These are phyloP conservation scores for Tuber umbilicatum DNA, from an alignment of 495 filamentous ascomycete genomes.

Conservation along the genomic window DNA sequence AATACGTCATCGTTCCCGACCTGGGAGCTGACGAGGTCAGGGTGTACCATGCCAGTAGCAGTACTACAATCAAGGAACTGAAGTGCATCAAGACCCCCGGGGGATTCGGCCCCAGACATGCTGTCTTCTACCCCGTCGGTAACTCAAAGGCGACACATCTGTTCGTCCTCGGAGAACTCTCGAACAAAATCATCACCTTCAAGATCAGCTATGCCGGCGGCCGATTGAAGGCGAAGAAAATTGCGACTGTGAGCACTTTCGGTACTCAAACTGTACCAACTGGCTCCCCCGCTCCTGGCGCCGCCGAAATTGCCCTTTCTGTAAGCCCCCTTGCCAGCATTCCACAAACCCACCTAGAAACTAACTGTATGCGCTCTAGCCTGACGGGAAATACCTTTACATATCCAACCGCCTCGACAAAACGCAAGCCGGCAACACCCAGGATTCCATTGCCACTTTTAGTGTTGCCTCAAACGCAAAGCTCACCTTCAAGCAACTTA, in stretches of 20 bases:
- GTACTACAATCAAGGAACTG: constrained; percentile 41
- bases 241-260: constrained; percentile 48
- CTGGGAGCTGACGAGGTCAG: constrained; percentile 65
- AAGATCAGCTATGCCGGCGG: constrained; percentile 51
- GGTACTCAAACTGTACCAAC: constrained; percentile 38
- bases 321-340: constrained; percentile 44
- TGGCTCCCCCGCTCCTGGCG: constrained; percentile 45
- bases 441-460: constrained; percentile 49
- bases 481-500: constrained; percentile 49
- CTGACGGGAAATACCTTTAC: constrained; percentile 55
- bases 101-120: constrained; percentile 64
- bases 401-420: constrained; percentile 58
- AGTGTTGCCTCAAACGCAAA: constrained; percentile 49
- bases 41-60: constrained; percentile 52
- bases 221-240: constrained; percentile 47
- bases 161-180: constrained; percentile 60
- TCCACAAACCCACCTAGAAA: background rate
- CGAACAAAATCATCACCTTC: constrained; percentile 54
- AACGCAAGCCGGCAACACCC: constrained; percentile 43
- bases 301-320: constrained; percentile 56
- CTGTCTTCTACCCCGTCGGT: constrained; percentile 50
- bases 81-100: constrained; percentile 42
- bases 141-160: constrained; percentile 48
- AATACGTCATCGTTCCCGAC: constrained; percentile 62
- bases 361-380: constrained; percentile 42